phyloP scores from a whole-genome alignment of 306 rosid genomes.

The Alnus glutinosa region DNA sequence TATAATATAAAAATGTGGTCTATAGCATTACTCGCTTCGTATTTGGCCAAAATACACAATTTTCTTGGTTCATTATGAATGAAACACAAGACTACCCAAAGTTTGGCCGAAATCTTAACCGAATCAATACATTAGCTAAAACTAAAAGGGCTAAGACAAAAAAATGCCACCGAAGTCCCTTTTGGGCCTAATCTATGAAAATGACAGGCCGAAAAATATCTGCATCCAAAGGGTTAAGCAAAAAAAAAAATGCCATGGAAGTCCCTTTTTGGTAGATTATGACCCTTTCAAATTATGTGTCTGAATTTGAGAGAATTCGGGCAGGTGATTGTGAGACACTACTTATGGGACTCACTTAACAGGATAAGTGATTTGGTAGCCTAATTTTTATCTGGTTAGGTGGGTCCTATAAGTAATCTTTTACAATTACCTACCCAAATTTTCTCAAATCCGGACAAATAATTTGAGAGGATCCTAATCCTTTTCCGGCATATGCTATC shows the following conservation, averaged over 20 bases:
- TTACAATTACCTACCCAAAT: too few relatives aligned
- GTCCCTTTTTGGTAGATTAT: neutral
- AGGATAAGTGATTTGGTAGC: too few relatives aligned
- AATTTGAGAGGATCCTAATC: too few relatives aligned
- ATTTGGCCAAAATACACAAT: neutral
- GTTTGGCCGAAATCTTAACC: neutral
- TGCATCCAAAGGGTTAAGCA: neutral
- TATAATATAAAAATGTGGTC: too few relatives aligned
- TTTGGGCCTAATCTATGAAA: conserved; percentile 7
- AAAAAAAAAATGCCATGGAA: neutral
- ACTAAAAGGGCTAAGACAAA: neutral
- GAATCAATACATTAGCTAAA: neutral
- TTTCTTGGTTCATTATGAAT: neutral
- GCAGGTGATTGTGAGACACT: too few relatives aligned
- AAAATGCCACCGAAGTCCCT: neutral
- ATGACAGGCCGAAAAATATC: neutral
- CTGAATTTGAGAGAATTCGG: too few relatives aligned
- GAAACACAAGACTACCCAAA: neutral
- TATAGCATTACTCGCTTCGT: too few relatives aligned
- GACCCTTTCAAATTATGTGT: too few relatives aligned
- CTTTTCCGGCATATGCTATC: neutral
- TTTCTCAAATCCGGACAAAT: too few relatives aligned
- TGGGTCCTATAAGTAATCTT: too few relatives aligned
- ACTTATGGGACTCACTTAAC: too few relatives aligned
- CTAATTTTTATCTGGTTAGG: too few relatives aligned